These are phyloP conservation scores for Zygosaccharomyces bailii DNA, from an alignment of 805 yeast genomes.

Conservation along the genomic window DNA sequence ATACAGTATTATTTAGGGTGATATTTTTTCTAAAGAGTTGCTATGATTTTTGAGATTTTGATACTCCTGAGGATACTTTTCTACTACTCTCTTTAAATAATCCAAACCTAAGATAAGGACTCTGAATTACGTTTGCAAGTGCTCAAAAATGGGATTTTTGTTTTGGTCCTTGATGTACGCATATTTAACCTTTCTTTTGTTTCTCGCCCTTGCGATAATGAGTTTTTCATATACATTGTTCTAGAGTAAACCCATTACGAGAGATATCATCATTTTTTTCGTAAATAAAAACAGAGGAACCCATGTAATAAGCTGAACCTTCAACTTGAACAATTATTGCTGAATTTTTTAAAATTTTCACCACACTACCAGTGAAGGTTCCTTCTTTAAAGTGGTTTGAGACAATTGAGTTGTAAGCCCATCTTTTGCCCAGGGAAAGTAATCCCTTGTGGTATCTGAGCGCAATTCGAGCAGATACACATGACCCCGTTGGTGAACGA, in stretches of 20 bases:
- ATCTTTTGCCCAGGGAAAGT: neutral
- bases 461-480: conserved; percentile 6
- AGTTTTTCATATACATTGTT: neutral
- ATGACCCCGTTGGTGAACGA: conserved; percentile 7
- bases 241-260: neutral
- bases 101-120: no score
- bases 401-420: conserved; percentile 5
- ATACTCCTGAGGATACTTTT: neutral
- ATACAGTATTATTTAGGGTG: conserved; percentile 7
- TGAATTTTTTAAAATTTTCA: neutral
- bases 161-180: no score
- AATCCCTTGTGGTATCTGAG: neutral
- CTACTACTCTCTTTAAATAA: no score
- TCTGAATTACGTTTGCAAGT: no score
- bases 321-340: conserved; percentile 3
- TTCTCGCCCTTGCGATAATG: no score
- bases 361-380: conserved; percentile 3
- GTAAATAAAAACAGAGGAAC: conserved; percentile 3
- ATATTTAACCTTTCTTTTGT: no score
- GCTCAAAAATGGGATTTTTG: no score
- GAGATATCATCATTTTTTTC: conserved; percentile 3
- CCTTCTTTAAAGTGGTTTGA: conserved; percentile 2
- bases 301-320: conserved; percentile 4
- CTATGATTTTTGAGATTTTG: no score
- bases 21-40: no score